Evolutionary conservation across 805 yeast species (phyloP), one percentile per base, ranked within the genome.

Genomic region (Candida anglica): DNA sequence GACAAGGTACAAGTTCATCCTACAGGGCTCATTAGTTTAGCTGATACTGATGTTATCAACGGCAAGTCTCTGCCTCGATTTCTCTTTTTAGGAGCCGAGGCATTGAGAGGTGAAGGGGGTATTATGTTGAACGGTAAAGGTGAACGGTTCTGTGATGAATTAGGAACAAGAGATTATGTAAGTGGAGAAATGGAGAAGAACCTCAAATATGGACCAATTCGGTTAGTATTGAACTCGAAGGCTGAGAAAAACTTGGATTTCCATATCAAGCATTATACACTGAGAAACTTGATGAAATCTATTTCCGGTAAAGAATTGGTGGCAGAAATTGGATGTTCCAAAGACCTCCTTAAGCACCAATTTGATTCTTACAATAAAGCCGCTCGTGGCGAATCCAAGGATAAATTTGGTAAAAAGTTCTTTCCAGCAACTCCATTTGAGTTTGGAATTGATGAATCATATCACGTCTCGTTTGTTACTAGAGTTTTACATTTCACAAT

Each of bases 1-100:
- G 82, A 78, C 36, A 74, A 77, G 47, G 77, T 79, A 28, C 85
- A 79, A 51, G 80, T 79, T 16, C 84, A 79, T 44, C 85, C 85
- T 6, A 78, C 84, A 3, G 85, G 84, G 1, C 66, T 78, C 41
- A 71, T 79, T 35, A 76, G 73, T 40, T 53, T 59, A 35, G 48
- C 56, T 31, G 77, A 74, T 24, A 56, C 47, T 20, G 81, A 75
- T 25, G 63, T 58, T 4, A 58, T 65, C 27, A 40, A 47, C 13
- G 71, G 71, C n/a, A 49, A 43, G 27, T 50, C 47, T 13, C 39
- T 44, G 5, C 77, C 77, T 1, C 62, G 79, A 38, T 76, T 75
- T 48, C 61, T 75, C 36, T 73, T 75, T 39, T 58, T 79, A 27
- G 84, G 83, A 6, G 84, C 83, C 3, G 84, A 78, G 51, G 81